phyloP scores from a whole-genome alignment of 2,329 filamentous ascomycete genomes.

The Colletotrichum horii region DNA sequence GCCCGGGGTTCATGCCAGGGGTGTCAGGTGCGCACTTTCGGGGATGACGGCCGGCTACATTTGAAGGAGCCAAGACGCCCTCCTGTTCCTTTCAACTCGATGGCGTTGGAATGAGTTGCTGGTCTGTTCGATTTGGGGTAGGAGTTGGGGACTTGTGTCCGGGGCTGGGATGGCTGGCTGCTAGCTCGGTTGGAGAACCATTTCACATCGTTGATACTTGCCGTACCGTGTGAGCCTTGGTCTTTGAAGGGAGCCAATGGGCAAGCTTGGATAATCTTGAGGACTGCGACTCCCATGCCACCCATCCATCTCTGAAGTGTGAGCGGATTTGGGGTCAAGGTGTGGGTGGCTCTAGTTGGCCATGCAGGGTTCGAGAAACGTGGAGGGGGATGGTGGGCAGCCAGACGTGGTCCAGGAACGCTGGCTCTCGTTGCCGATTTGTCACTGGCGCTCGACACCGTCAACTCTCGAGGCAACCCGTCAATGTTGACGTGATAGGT shows the following conservation, averaged over 20 bases:
- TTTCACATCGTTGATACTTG: neutral
- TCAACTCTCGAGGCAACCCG: neutral
- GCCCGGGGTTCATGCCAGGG: neutral
- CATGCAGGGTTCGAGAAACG: slow-evolving; percentile 18
- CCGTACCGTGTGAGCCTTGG: slow-evolving; percentile 6
- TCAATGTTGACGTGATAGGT: neutral
- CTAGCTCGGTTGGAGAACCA: slow-evolving; percentile 3
- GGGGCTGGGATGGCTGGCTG: neutral
- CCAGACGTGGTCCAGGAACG: slow-evolving; percentile 4
- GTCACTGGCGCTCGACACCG: neutral
- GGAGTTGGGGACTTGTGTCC: slow-evolving; percentile 8
- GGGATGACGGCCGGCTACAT: neutral
- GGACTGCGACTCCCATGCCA: neutral
- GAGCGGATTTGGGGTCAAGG: neutral
- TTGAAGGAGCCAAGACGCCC: neutral
- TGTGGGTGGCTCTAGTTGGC: slow-evolving; percentile 5
- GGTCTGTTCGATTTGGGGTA: neutral
- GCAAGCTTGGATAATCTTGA: neutral
- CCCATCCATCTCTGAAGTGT: neutral
- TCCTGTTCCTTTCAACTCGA: neutral
- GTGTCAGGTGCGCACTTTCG: slow-evolving; percentile 20
- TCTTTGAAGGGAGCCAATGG: neutral
- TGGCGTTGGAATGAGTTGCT: neutral
- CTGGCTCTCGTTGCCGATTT: neutral
- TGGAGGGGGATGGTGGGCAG: neutral